Evolutionary conservation across 805 yeast genomes (phyloP), one percentile per base, ranked within the genome.

Genomic region (Isabelozyma pseudorhagii): DNA sequence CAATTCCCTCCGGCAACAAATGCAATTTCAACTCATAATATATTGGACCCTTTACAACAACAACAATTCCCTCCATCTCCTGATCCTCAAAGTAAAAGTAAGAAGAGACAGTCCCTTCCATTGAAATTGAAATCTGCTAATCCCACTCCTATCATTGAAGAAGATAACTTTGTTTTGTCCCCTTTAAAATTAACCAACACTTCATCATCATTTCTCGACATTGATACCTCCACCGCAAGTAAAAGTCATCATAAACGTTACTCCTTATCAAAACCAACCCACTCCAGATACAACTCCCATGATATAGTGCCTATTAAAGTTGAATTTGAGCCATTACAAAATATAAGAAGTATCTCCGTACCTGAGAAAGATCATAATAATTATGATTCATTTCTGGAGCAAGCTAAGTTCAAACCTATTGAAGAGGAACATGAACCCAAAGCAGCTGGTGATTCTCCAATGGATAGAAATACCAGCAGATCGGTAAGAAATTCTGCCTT

Each of bases 271-370:
- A 69, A 62, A 48, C 67, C 71, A 6, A 59, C 53, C 45, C 79
- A 74, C 50, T 63, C 68, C 6, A 56, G 79, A 13, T 74, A 68
- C 55, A 74, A 69, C 54, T 69, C 75, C 49, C 75, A 72, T 56
- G 78, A 73, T 47, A 61, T 73, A 29, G 55, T 74, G 15, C 77
- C 77, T 1, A 71, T 74, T 13, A 65, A 64, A 51, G 78, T 74
- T 13, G 79, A 74, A 54, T 74, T 74, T 55, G 78, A 74, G 54
- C 60, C 54, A 25, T 50, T 40, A 25, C 47, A 29, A 38, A 51
- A 48, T 21, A 46, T 55, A 29, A 52, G 71, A 45, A 58, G 67
- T 38, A 52, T 63, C 1, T 66, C 73, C 1, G 67, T 61, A 18
- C 69, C 71, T 4, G 69, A 64, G 42, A 58, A 55, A 45, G 60